Base-by-base conservation (phyloP, 305 asterid species). In the Striga hermonthica region DNA sequence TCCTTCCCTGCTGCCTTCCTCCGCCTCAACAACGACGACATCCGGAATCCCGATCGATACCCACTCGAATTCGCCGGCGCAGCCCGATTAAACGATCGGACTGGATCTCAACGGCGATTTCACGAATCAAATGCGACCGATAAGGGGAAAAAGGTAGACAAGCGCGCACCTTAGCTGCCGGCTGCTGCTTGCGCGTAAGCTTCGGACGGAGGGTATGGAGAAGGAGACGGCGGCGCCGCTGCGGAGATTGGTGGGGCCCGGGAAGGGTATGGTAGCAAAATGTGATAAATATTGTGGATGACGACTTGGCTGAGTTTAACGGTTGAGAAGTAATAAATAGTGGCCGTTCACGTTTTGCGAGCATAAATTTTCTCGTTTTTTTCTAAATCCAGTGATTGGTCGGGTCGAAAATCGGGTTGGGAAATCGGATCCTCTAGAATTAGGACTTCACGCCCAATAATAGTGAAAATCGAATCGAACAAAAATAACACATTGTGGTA, bases 1-100 rank as follows among this genome's bases (percentile, higher is more conserved):
- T 79, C 82, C 53, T 41, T 75, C 60, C 72, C 94, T 9, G 81
- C 36, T 28, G 62, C 71, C 67, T 70, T 83, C 69, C 88, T 84
- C 82, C 88, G 74, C 56, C 96, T 75, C 68, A 86, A 62, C 68
- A 79, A 62, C 6, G 91, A 60, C 93, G 84, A 82, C 56, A 59
- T 58, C 37, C 14, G 31, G 16, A 43, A 55, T 15, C 37, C 14
- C 43, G 66, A 39, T 52, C 59, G 59, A 54, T 54, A 54, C 59
- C 59, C 31, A 22, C 65, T 14, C 43, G 59, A 40, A 43, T 34
- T 9, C 7, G 9, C 61, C 61, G 65, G 41, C 52, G 9, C 5
- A 40, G 40, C 15, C 14, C 47, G 59, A 65, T 50, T 31, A 12
- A 50, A 50, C 52, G n/a, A 53, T 50, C 55, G 68, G 62, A 13